These are phyloP conservation scores for Orbilia javanica DNA, from an alignment of 2,329 filamentous ascomycete species.

Conservation along the genomic window DNA sequence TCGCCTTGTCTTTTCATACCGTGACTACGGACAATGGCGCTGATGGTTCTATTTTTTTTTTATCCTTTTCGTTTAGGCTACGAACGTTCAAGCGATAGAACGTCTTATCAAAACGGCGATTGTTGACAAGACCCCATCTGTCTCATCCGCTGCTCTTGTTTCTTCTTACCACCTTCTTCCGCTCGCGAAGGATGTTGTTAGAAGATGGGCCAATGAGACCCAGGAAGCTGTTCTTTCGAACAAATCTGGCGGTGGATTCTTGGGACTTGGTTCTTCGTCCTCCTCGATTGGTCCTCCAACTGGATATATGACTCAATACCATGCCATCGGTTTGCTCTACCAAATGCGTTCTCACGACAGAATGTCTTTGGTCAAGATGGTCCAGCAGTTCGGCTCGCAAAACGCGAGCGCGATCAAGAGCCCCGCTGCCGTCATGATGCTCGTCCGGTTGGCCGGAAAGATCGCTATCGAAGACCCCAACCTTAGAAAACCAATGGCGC, in stretches of 20 bases:
- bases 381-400: slow-evolving; percentile 87
- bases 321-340: slow-evolving; percentile 95
- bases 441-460: slow-evolving; percentile 92
- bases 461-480: slow-evolving; percentile 92
- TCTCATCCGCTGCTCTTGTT: slow-evolving; percentile 93
- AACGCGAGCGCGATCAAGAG: slow-evolving; percentile 92
- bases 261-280: slow-evolving; percentile 88
- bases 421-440: slow-evolving; percentile 89
- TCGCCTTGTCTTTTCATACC: slow-evolving; percentile 10
- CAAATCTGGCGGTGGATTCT: slow-evolving; percentile 86
- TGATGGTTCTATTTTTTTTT: slow-evolving; percentile 1
- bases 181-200: slow-evolving; percentile 92
- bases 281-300: slow-evolving; percentile 84
- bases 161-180: slow-evolving; percentile 98
- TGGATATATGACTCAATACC: slow-evolving; percentile 98
- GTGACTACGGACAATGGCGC: not conserved
- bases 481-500: slow-evolving; percentile 94
- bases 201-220: slow-evolving; percentile 98
- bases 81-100: slow-evolving; percentile 96
- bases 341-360: slow-evolving; percentile 98
- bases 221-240: slow-evolving; percentile 92
- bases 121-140: slow-evolving; percentile 97
- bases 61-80: slow-evolving; percentile 81
- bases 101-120: slow-evolving; percentile 99
- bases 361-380: slow-evolving; percentile 99